Base-by-base conservation (phyloP, 768 basidiomycete species). In the Flagelloscypha sp. region DNA sequence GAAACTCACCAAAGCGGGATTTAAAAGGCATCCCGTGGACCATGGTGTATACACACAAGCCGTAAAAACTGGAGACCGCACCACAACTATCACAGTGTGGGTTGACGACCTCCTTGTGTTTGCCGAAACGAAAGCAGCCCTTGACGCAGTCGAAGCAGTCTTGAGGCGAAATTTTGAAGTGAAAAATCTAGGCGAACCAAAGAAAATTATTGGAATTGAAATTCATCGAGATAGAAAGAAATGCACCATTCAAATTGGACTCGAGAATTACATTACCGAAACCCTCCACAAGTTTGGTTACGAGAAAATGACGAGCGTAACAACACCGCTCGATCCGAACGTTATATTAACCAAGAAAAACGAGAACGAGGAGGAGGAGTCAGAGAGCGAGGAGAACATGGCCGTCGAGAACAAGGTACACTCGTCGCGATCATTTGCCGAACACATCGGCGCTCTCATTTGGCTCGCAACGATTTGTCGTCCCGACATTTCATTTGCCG, bases 1-100 rank as follows among this genome's bases (percentile, higher is more conserved):
- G 1, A 35, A 31, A 66, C 43, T 63, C 65, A 0, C 42, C 48
- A n/a, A n/a, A n/a, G n/a, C 2, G 54, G 59, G 0, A 63, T 55
- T 29, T 21, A 47, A 1, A 54, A 59, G 17, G 37, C 54, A 11
- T 48, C 52, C 30, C 41, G 36, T 15, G 22, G 32, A 12, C 48
- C 58, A 10, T 50, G 53, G 16, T 41, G 48, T 29, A 44, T 52
- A 0, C 46, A 41, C 28, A 11, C 45, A 24, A 38, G 48, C 2
- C 39, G 35, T 7, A 21, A 22, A 17, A 19, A 28, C 11, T 17
- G n/a, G n/a, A n/a, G n/a, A 17, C 32, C 28, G 18, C 9, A 17
- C 25, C 16, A 37, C 19, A 21, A 44, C 47, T 21, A 37, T 37
- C 18, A 33, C 42, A 5, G 40, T 36, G 7, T 23, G 54, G 24